Conservation (phyloP, 208 protist genomes). For the Phytomonas sp. region DNA sequence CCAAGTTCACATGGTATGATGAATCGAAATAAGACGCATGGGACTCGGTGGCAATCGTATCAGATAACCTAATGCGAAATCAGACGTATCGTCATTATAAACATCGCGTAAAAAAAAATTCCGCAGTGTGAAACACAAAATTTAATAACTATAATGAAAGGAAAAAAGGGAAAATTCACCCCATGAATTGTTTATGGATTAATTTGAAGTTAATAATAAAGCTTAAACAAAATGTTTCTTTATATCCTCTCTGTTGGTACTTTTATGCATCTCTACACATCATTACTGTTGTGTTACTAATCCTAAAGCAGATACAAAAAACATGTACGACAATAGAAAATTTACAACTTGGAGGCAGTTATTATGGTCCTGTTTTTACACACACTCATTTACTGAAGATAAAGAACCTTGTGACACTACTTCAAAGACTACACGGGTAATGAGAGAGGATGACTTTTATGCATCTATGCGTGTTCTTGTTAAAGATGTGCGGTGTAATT, state of each 20-base stretch:
- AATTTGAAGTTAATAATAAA: constrained; percentile 5
- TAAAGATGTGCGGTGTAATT: background rate
- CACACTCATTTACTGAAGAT: constrained; percentile 20
- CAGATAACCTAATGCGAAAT: constrained; percentile 27
- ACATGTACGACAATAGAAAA: background rate
- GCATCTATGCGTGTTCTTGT: background rate
- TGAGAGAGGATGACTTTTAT: background rate
- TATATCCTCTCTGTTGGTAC: background rate
- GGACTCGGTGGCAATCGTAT: constrained; percentile 57
- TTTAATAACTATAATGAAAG: background rate
- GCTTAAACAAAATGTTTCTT: background rate
- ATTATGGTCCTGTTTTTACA: constrained; percentile 39
- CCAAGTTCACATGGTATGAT: constrained; percentile 49
- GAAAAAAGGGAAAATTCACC: background rate
- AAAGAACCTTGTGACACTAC: background rate
- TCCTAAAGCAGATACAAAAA: background rate
- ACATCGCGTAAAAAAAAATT: background rate
- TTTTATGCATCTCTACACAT: background rate
- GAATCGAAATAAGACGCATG: constrained; percentile 27
- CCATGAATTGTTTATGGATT: constrained; percentile 1
- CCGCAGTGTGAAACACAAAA: constrained; percentile 3
- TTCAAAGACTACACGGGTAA: background rate
- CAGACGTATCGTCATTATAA: constrained; percentile 6
- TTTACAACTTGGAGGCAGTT: constrained; percentile 19
- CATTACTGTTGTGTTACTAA: background rate